Evolutionary conservation across 2,329 filamentous ascomycete species (phyloP), one percentile per base, ranked within the genome.

Genomic region (Tolypocladium endophyticum): DNA sequence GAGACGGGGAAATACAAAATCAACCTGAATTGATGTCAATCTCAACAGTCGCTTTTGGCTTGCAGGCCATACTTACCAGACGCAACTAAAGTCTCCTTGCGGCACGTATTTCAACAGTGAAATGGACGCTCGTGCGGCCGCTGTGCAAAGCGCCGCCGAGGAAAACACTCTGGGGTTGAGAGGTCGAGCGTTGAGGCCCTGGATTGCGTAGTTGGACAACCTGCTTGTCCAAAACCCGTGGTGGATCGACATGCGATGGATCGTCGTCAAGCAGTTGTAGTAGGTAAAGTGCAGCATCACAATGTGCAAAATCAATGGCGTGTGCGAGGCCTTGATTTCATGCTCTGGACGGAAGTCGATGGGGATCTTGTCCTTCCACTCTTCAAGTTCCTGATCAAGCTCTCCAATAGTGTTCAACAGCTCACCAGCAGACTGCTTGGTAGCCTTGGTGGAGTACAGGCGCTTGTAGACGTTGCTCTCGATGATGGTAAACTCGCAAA

Each of bases 181-280:
- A 0, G 94, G 92, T 64, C 89, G 83, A 0, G 92, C 88, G 72
- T 97, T 97, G 50, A 97, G 79, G 0, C 94, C 94, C 72, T 96
- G 90, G 59, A 97, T 94, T 20, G 94, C 94, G 69, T 92, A 97
- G 68, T 97, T 93, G 43, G 92, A 96, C 47, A 99, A 76, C 43
- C 94, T 85, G 69, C 90, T 97, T 1, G 93, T 97, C 94, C 94
- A 99, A 75, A 96, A 97, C 18, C 94, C 94, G 70, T 97, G 92
- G 68, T 97, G 94, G 36, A 97, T 89, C 50, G 91, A 96, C 94
- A 97, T 99, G 57, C 94, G 90, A 72, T 99, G 94, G 64, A 99
- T 97, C 0, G 94, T 99, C 0, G 93, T 97, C 57, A 99, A 77
- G 68, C 92, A 97, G 72, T 99, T 99, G 78, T 97, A 97, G 74